These are phyloP conservation scores for Discostella pseudostelligera DNA, from an alignment of 108 stramenopile species.

Conservation along the genomic window DNA sequence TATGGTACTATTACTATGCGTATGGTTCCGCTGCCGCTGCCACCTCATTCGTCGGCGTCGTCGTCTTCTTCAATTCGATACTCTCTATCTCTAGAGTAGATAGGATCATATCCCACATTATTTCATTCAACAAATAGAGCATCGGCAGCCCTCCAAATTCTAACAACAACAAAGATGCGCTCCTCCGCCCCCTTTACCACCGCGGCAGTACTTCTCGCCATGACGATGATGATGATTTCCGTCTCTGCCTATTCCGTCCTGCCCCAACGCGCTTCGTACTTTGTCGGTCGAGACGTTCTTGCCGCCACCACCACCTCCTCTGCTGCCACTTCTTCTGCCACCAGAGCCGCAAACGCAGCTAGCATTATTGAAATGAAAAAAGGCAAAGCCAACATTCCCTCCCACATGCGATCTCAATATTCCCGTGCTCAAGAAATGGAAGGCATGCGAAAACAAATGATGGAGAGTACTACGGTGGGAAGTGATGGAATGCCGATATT, in stretches of 20 bases:
- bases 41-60: no score
- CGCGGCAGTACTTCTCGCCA: slow-evolving; percentile 8
- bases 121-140: no score
- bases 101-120: no score
- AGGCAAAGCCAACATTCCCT: slow-evolving; percentile 76
- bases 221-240: background rate
- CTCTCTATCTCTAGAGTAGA: no score
- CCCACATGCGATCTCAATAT: slow-evolving; percentile 77
- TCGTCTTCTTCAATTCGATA: no score
- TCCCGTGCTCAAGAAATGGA: slow-evolving; percentile 66
- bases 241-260: slow-evolving; percentile 2
- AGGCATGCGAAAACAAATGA: slow-evolving; percentile 67
- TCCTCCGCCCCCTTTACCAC: slow-evolving; percentile 5
- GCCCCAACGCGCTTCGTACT: slow-evolving; percentile 27
- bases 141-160: no score
- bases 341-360: background rate
- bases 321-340: background rate
- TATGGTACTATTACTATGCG: no score
- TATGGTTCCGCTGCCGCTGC: no score
- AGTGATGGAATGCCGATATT: slow-evolving; percentile 83
- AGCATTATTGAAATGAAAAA: slow-evolving; percentile 70
- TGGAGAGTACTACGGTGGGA: slow-evolving; percentile 56
- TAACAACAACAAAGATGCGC: slow-evolving; percentile 51
- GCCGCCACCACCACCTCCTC: background rate
- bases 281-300: slow-evolving; percentile 19